Evolutionary conservation across 2,329 filamentous ascomycete genomes (phyloP), one percentile per base, ranked within the genome.

Genomic region (Cytospora piceae): DNA sequence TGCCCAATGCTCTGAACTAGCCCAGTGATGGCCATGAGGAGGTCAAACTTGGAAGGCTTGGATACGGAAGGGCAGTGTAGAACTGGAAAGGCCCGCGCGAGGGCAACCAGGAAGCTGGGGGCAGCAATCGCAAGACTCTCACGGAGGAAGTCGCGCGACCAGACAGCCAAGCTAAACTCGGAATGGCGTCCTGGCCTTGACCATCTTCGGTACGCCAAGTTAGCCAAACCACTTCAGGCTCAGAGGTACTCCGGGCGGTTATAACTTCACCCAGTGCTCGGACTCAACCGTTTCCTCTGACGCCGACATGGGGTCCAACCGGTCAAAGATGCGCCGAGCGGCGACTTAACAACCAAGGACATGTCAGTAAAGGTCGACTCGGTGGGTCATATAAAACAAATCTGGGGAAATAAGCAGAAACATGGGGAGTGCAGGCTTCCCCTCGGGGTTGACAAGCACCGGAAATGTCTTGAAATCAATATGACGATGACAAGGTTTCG

Each of bases 371-470:
- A 37, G 56, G 46, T 27, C 31, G 11, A 42, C 24, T 54, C 49
- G 37, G 62, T 64, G 62, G 62, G 62, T 54, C 62, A 57, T n/a
- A 56, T 31, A 42, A 34, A 54, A 29, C 49, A 31, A 57, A 60
- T 39, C 53, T 57, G 60, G 57, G 63, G 39, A 52, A 57, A 57
- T 31, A 34, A 52, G 32, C 46, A 17, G 32, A 15, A 37, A 37
- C 34, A 15, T 37, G 34, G 34, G 12, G 20, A 46, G 20, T 9
- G 63, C 57, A 61, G 63, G 57, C 56, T 58, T 57, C 39, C 61
- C 61, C 53, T 57, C 53, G 53, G 61, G 61, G 53, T 51, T 55
- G 56, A 51, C 49, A 57, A 51, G 39, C 61, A 55, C 56, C 60
- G 60, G 60, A 51, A 49, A 1, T n/a, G n/a, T 37, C 54, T 22